Evolutionary conservation across 1,139 yeast genomes (phyloP).

Genomic region (Lodderomyces oxycetoniae): DNA sequence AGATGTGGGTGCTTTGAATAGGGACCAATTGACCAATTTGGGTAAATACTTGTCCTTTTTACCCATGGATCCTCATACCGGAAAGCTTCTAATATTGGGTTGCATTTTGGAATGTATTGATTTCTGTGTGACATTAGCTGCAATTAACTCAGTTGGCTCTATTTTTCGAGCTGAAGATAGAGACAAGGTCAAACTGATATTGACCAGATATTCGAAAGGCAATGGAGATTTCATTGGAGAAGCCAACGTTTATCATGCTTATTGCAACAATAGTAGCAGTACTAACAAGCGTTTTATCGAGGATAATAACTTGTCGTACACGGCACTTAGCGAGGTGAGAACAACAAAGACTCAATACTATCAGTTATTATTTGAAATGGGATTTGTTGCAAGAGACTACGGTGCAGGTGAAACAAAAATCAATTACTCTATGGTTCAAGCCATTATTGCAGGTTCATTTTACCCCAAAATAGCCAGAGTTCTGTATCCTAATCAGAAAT

Average conservation of each 20-base stretch:
- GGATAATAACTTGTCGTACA: slow-evolving; percentile 60
- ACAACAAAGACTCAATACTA: slow-evolving; percentile 67
- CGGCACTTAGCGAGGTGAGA: slow-evolving; percentile 64
- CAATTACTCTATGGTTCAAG: slow-evolving; percentile 51
- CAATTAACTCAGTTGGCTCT: slow-evolving; percentile 66
- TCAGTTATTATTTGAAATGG: slow-evolving; percentile 66
- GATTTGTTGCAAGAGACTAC: slow-evolving; percentile 51
- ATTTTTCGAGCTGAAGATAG: slow-evolving; percentile 70
- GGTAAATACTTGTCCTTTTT: slow-evolving; percentile 79
- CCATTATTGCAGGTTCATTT: slow-evolving; percentile 74
- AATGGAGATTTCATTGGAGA: slow-evolving; percentile 74
- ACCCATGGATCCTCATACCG: slow-evolving; percentile 84
- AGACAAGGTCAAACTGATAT: slow-evolving; percentile 53
- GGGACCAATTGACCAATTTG: slow-evolving; percentile 61
- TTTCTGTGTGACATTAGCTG: slow-evolving; percentile 66
- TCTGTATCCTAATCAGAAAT: slow-evolving; percentile 78
- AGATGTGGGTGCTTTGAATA: slow-evolving; percentile 66
- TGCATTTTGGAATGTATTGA: slow-evolving; percentile 84
- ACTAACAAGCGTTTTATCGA: slow-evolving; percentile 48
- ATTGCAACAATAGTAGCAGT: slow-evolving; percentile 24
- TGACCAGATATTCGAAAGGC: slow-evolving; percentile 32
- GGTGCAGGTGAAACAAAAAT: slow-evolving; percentile 31
- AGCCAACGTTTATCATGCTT: slow-evolving; percentile 53
- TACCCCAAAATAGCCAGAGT: slow-evolving; percentile 82
- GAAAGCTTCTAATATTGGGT: slow-evolving; percentile 74